A percentile compares a stretch with the other conserved stretches of the same genome.
These are phyloP conservation scores for Russula olivacea DNA, from an alignment of 768 basidiomycete species.

Conservation along the genomic window DNA sequence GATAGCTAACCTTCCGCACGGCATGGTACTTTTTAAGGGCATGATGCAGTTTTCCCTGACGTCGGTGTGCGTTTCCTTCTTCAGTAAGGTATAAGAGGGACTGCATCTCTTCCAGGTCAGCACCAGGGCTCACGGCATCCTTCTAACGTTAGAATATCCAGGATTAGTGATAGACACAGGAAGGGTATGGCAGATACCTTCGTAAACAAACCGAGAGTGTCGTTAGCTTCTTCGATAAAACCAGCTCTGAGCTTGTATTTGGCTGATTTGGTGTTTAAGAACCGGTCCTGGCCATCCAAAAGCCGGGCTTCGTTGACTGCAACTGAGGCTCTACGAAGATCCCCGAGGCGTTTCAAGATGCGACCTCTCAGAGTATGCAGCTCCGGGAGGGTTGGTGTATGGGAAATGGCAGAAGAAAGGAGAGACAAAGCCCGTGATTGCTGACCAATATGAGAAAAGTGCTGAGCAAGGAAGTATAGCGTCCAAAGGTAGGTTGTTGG, in stretches of 20 bases:
- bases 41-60: conserved; percentile 58
- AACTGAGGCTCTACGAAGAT: conserved; percentile 64
- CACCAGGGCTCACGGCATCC: conserved; percentile 66
- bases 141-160: conserved; percentile 47
- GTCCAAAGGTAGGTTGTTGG: conserved; percentile 92
- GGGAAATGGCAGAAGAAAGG: conserved; percentile 60
- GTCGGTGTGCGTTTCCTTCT: conserved; percentile 66
- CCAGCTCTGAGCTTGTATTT: conserved; percentile 88
- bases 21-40: conserved; percentile 83
- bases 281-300: conserved; percentile 91
- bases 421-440: conserved; percentile 48
- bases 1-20: conserved; percentile 55
- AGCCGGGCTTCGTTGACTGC: conserved; percentile 74
- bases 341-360: conserved; percentile 81
- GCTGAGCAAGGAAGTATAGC: conserved; percentile 91
- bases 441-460: conserved; percentile 62
- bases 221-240: conserved; percentile 65
- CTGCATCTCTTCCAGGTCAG: conserved; percentile 95
- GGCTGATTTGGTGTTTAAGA: conserved; percentile 87
- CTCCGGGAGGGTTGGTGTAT: conserved; percentile 94
- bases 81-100: conserved; percentile 81
- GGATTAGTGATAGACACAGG: background rate
- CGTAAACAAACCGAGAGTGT: conserved; percentile 81
- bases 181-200: conserved; percentile 45
- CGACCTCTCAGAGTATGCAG: conserved; percentile 77